These are phyloP conservation scores for Stevia rebaudiana DNA, from an alignment of 140 eudicot genomes.

Conservation along the genomic window DNA sequence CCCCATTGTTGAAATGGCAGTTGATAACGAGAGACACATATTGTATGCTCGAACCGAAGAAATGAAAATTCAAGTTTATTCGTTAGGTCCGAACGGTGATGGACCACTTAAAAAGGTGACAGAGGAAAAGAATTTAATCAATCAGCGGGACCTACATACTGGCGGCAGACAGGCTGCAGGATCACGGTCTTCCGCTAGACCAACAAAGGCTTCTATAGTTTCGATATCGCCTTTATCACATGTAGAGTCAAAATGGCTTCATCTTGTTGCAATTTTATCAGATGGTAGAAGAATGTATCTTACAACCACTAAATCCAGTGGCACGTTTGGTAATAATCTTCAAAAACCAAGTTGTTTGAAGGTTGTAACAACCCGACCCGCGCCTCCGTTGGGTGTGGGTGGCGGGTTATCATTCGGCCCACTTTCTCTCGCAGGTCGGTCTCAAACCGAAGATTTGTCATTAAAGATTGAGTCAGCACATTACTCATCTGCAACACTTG, in stretches of 20 bases:
- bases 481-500: conserved; percentile 81
- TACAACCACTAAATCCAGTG: conserved; percentile 67
- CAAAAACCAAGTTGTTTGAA: conserved; percentile 83
- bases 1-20: conserved; percentile 88
- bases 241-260: conserved; percentile 86
- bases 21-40: conserved; percentile 85
- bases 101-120: conserved; percentile 94
- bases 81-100: conserved; percentile 75
- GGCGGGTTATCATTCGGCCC: conserved; percentile 77
- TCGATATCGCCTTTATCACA: conserved; percentile 83
- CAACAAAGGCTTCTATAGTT: conserved; percentile 77
- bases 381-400: conserved; percentile 92
- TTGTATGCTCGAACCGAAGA: conserved; percentile 92
- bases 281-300: conserved; percentile 99
- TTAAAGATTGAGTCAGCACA: conserved; percentile 87
- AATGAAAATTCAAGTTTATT: conserved; percentile 86
- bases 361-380: conserved; percentile 81
- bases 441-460: conserved; percentile 74
- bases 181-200: conserved; percentile 48
- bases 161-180: conserved; percentile 65
- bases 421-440: conserved; percentile 60
- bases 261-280: conserved; percentile 90
- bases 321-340: conserved; percentile 40
- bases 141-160: conserved; percentile 63
- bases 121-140: conserved; percentile 81